These are phyloP conservation scores for Leucosporidium yakuticum DNA, from an alignment of 768 basidiomycete genomes.

Conservation along the genomic window DNA sequence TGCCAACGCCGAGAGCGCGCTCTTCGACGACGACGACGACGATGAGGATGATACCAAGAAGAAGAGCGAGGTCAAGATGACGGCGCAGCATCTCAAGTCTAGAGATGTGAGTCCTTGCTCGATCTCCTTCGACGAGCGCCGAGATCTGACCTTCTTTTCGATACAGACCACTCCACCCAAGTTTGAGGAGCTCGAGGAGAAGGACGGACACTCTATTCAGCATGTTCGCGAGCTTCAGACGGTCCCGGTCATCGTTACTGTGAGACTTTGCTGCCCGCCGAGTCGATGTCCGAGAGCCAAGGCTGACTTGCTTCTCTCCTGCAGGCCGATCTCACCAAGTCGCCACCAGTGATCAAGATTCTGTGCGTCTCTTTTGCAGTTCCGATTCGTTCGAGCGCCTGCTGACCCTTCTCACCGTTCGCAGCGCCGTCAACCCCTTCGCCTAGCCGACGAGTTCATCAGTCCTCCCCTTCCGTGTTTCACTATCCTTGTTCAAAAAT, in stretches of 20 bases:
- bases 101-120: conserved; percentile 49
- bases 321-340: conserved; percentile 26
- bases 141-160: conserved; percentile 51
- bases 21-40: conserved; percentile 71
- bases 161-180: conserved; percentile 49
- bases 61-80: conserved; percentile 45
- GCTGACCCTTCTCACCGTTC: no score
- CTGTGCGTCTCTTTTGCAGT: no score
- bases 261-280: not conserved
- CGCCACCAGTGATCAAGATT: conserved; percentile 19
- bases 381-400: no score
- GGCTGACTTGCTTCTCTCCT: not conserved
- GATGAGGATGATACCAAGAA: conserved; percentile 55
- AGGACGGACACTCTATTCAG: conserved; percentile 86
- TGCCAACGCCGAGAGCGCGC: conserved; percentile 74
- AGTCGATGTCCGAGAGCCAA: not conserved
- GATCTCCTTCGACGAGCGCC: conserved; percentile 67
- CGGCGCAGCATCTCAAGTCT: conserved; percentile 1
- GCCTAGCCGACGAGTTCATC: no score
- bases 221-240: conserved; percentile 90
- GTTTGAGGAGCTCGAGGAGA: conserved; percentile 76
- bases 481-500: not conserved
- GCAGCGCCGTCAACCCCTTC: no score
- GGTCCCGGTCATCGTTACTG: conserved; percentile 60
- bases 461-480: conserved; percentile 1